Conservation (phyloP, 345 rosid genomes). For the Toxicodendron radicans region DNA sequence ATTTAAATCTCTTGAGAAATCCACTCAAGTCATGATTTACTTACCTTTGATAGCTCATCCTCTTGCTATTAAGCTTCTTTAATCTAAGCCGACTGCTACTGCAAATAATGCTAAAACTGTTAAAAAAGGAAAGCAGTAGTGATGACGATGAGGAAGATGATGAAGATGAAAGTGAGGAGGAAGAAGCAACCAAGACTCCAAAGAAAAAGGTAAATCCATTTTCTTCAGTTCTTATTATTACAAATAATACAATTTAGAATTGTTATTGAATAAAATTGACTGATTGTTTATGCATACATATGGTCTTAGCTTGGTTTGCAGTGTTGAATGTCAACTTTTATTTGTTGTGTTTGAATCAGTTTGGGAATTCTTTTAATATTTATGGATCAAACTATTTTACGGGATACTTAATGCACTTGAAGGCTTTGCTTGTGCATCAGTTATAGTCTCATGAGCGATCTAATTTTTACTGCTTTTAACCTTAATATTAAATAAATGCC, state of each 20-base stretch:
- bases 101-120: conserved; percentile 28
- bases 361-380: not conserved
- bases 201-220: conserved; percentile 42
- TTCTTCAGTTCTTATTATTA: not conserved
- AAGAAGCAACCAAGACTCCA: conserved; percentile 41
- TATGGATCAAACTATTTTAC: not conserved
- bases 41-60: too few species aligned
- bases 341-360: not conserved
- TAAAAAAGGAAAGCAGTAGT: conserved; percentile 50
- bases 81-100: conserved; percentile 32
- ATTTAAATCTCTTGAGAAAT: too few species aligned
- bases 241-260: too few species aligned
- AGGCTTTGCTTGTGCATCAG: not conserved
- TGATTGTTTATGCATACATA: not conserved
- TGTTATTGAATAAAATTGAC: not conserved
- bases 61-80: too few species aligned
- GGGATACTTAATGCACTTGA: not conserved
- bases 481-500: not conserved
- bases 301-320: not conserved
- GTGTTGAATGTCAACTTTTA: not conserved
- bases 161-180: conserved; percentile 62
- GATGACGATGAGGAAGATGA: conserved; percentile 57
- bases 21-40: too few species aligned
- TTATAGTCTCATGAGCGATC: not conserved
- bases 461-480: not conserved